Percentiles rank a stretch among this genome's conserved stretches.
Conservation (phyloP, 208 protist genomes). For the Lotmaria passim region DNA sequence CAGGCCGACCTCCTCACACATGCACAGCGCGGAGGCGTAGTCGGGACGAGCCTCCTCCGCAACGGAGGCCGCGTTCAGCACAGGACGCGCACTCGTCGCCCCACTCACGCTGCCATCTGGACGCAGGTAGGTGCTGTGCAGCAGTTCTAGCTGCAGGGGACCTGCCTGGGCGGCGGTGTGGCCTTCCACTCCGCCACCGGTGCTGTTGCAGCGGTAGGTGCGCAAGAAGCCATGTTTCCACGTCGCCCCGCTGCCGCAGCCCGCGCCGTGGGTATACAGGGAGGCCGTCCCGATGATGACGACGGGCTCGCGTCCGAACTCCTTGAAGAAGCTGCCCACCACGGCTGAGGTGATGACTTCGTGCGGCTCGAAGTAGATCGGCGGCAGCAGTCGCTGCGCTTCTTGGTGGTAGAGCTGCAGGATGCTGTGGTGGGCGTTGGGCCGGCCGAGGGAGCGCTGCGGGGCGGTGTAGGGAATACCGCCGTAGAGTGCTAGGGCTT, state of each 20-base stretch:
- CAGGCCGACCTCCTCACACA: slow-evolving; percentile 77
- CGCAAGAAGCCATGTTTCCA: slow-evolving; percentile 69
- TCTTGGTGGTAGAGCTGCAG: slow-evolving; percentile 81
- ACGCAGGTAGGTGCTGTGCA: slow-evolving; percentile 71
- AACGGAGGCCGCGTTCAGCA: slow-evolving; percentile 2
- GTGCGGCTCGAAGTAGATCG: slow-evolving; percentile 67
- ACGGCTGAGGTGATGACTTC: slow-evolving; percentile 65
- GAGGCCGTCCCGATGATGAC: slow-evolving; percentile 64
- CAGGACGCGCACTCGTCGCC: not conserved
- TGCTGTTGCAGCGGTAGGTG: slow-evolving; percentile 60
- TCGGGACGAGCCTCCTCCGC: slow-evolving; percentile 30
- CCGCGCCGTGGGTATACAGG: slow-evolving; percentile 75
- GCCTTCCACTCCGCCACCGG: not conserved
- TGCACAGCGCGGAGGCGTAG: slow-evolving; percentile 73
- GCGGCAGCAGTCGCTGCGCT: slow-evolving; percentile 54
- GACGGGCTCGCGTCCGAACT: slow-evolving; percentile 78
- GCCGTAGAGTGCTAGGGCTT: slow-evolving; percentile 14
- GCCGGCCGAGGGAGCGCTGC: slow-evolving; percentile 59
- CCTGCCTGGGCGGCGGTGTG: slow-evolving; percentile 14
- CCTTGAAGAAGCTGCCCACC: slow-evolving; percentile 72
- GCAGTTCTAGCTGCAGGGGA: slow-evolving; percentile 53
- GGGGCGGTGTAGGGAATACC: slow-evolving; percentile 42
- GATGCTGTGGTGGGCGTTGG: slow-evolving; percentile 71
- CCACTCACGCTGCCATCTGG: slow-evolving; percentile 6
- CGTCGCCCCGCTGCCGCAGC: slow-evolving; percentile 48